These are phyloP conservation scores for Phytophthora ohioensis DNA, from an alignment of 352 stramenopile genomes.

Conservation along the genomic window DNA sequence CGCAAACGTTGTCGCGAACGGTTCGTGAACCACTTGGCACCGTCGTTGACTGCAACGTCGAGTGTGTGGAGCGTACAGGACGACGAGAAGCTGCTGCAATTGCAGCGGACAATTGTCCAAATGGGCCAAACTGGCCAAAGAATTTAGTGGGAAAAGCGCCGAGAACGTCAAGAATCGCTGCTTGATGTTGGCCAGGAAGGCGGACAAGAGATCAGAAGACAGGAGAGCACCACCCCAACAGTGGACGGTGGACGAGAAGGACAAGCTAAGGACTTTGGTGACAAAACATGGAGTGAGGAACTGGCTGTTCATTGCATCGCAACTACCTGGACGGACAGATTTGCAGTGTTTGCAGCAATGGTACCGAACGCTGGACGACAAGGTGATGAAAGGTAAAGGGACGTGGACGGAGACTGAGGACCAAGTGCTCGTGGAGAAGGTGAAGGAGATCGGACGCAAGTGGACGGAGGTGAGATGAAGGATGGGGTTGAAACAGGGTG, in stretches of 20 bases:
- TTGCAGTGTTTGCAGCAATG: too few relatives aligned
- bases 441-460: slow-evolving; percentile 52
- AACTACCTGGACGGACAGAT: too few relatives aligned
- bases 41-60: slow-evolving; percentile 27
- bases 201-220: slow-evolving; percentile 1
- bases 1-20: slow-evolving; percentile 79
- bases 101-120: slow-evolving; percentile 39
- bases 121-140: slow-evolving; percentile 50
- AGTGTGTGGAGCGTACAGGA: slow-evolving; percentile 55
- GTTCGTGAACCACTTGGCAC: slow-evolving; percentile 76
- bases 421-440: slow-evolving; percentile 47
- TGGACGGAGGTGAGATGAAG: slow-evolving; percentile 62
- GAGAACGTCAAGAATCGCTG: slow-evolving; percentile 73
- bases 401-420: slow-evolving; percentile 68
- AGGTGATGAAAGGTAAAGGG: slow-evolving; percentile 66
- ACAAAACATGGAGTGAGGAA: too few relatives aligned
- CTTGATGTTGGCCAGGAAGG: slow-evolving; percentile 34
- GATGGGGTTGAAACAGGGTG: neutral
- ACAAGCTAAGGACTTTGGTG: too few relatives aligned
- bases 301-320: too few relatives aligned
- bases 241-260: slow-evolving; percentile 39
- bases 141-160: slow-evolving; percentile 47
- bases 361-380: slow-evolving; percentile 57
- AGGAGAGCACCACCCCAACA: slow-evolving; percentile 26
- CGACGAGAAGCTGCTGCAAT: slow-evolving; percentile 46